Percentiles rank a stretch among this genome's conserved stretches.
These are phyloP conservation scores for Didymella pomorum DNA, from an alignment of 2,329 filamentous ascomycete genomes.

Conservation along the genomic window DNA sequence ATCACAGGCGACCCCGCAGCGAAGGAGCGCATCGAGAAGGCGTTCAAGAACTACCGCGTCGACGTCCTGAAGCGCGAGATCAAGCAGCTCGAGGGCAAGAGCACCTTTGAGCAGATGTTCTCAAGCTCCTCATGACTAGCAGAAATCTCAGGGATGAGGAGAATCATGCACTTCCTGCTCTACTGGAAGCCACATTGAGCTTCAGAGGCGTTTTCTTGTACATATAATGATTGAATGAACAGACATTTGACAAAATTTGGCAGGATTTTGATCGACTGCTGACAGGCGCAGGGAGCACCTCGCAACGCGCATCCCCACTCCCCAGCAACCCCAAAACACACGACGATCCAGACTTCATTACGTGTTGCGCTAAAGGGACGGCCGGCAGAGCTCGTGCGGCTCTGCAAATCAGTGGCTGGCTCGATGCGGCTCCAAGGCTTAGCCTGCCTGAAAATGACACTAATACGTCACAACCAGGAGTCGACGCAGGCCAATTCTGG, in stretches of 20 bases:
- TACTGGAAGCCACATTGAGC: conserved; percentile 22
- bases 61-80: conserved; percentile 70
- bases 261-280: neutral
- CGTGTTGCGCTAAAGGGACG: conserved; percentile 15
- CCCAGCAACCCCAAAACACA: conserved; percentile 1
- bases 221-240: conserved; percentile 5
- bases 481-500: conserved; percentile 6
- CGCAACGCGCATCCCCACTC: conserved; percentile 8
- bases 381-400: conserved; percentile 15
- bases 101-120: conserved; percentile 42
- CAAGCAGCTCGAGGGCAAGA: conserved; percentile 60
- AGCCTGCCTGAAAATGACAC: conserved; percentile 5
- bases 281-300: conserved; percentile 1
- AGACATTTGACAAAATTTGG: neutral
- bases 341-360: conserved; percentile 15
- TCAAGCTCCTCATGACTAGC: conserved; percentile 15
- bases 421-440: conserved; percentile 13
- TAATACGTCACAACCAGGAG: conserved; percentile 23
- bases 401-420: conserved; percentile 22
- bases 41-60: conserved; percentile 68
- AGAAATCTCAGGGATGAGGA: conserved; percentile 13
- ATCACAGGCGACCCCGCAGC: conserved; percentile 64
- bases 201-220: conserved; percentile 1
- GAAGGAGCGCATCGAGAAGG: conserved; percentile 66
- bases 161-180: conserved; percentile 14